A percentile compares a stretch with the other conserved stretches of the same genome.
Conservation (phyloP, 345 rosid species). For the Cochlearia excelsa region DNA sequence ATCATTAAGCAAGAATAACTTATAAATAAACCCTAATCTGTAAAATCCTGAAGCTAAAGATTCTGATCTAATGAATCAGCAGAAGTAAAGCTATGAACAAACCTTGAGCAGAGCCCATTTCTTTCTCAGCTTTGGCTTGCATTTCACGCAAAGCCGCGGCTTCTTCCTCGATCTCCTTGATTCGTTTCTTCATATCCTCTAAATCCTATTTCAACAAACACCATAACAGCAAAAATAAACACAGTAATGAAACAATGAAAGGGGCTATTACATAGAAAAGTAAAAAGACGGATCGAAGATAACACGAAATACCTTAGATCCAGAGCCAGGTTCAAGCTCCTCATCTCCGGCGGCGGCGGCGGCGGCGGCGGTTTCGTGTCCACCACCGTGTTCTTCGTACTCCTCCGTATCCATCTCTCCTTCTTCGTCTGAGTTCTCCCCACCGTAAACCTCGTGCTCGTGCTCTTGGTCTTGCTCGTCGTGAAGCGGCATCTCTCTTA, state of each 20-base stretch:
- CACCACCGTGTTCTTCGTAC: slow-evolving; percentile 40
- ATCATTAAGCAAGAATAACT: too few species aligned
- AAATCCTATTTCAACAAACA: slow-evolving; percentile 49
- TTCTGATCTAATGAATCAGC: too few species aligned
- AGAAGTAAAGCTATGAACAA: background rate
- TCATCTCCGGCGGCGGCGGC: slow-evolving; percentile 45
- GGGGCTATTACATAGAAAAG: too few species aligned
- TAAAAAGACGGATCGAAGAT: too few species aligned
- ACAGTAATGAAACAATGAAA: slow-evolving; percentile 3
- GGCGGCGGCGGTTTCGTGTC: slow-evolving; percentile 28
- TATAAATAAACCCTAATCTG: too few species aligned
- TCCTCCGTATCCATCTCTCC: slow-evolving; percentile 65
- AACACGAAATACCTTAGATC: slow-evolving; percentile 49
- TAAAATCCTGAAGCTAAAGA: too few species aligned
- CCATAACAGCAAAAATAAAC: slow-evolving; percentile 6
- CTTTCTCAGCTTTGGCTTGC: slow-evolving; percentile 99
- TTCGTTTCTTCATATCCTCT: slow-evolving; percentile 96
- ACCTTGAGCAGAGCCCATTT: slow-evolving; percentile 98
- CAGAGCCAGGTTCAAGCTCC: slow-evolving; percentile 50
- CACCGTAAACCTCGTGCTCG: slow-evolving; percentile 76
- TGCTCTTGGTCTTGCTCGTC: slow-evolving; percentile 51
- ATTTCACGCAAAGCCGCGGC: slow-evolving; percentile 97
- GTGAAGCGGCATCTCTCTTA: slow-evolving; percentile 44
- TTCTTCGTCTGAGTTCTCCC: slow-evolving; percentile 74
- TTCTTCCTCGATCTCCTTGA: slow-evolving; percentile 96